Evolutionary conservation across 1,139 yeast genomes (phyloP).

Genomic region (Yamadazyma diddensiae): DNA sequence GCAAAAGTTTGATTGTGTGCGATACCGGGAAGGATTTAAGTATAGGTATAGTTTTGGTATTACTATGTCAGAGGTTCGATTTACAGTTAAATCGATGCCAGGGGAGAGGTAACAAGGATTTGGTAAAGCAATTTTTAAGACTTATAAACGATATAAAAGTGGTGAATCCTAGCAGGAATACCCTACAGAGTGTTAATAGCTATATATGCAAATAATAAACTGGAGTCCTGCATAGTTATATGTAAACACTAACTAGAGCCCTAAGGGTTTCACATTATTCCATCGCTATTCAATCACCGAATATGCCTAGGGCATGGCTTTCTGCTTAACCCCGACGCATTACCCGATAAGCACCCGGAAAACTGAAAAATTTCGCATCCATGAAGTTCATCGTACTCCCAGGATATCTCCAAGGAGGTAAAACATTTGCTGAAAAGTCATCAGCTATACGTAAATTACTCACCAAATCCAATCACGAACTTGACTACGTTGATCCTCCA

Average conservation of each 20-base stretch:
- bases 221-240: too few species aligned
- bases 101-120: slow-evolving; percentile 43
- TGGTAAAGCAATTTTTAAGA: slow-evolving; percentile 57
- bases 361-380: background rate
- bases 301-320: too few species aligned
- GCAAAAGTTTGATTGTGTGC: slow-evolving; percentile 45
- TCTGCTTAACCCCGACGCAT: background rate
- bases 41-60: slow-evolving; percentile 53
- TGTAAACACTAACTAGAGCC: too few species aligned
- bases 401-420: slow-evolving; percentile 63
- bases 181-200: slow-evolving; percentile 65
- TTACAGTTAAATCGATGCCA: slow-evolving; percentile 31
- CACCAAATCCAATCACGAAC: slow-evolving; percentile 50
- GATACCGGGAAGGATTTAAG: slow-evolving; percentile 67
- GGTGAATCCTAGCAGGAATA: slow-evolving; percentile 74
- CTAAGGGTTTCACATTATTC: too few species aligned
- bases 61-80: slow-evolving; percentile 48
- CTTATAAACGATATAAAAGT: slow-evolving; percentile 41
- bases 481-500: slow-evolving; percentile 40
- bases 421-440: slow-evolving; percentile 72
- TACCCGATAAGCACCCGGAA: background rate
- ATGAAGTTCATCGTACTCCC: slow-evolving; percentile 26
- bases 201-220: too few species aligned
- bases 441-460: slow-evolving; percentile 74
- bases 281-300: too few species aligned